Base-by-base conservation (phyloP, 768 basidiomycete species). In the Hygrocybe punicea region DNA sequence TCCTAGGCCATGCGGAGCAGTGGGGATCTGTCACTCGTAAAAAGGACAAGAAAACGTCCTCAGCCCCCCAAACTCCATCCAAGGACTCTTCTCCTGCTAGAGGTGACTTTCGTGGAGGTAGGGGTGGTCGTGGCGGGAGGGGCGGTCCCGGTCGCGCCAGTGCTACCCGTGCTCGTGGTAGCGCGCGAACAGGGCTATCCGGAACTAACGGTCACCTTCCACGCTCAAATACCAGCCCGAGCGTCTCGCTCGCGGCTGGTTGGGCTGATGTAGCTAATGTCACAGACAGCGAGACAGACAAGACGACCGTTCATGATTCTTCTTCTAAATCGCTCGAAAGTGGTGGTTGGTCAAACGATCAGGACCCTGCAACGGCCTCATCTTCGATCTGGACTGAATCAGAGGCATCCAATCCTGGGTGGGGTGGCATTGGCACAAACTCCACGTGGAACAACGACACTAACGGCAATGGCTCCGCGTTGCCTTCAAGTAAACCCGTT, bases 21-120 rank as follows among this genome's bases (percentile, higher is more conserved):
- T 93, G 91, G 91, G 90, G 82, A 51, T 83, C 89, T 54, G 91
- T 91, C 56, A 84, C 83, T 60, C 86, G 83, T 71, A 93, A 91
- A 82, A 93, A 91, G 77, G 89, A 93, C 71, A 91, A 92, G 79
- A 92, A 90, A 73, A 58, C 74, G 25, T 63, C 79, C 11, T 50
- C 76, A 17, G 42, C 77, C 29, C 51, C 73, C 37, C 78, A 80
- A 40, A 51, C 74, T 39, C 59, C 57, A 23, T 69, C 84, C 49
- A 88, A 84, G 71, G 82, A 87, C 23, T 71, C 81, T 2, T 67
- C 76, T 59, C 65, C 81, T 51, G 58, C 66, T 51, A 69, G 82
- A 58, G 81, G 81, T 51, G 85, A 86, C 60, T 77, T 74, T 63
- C 81, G 86, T 53, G 87, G 84, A 57, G 80, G 75, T 36, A 76